Evolutionary conservation across 352 stramenopile genomes (phyloP).

Genomic region (Globisporangium emineosum): DNA sequence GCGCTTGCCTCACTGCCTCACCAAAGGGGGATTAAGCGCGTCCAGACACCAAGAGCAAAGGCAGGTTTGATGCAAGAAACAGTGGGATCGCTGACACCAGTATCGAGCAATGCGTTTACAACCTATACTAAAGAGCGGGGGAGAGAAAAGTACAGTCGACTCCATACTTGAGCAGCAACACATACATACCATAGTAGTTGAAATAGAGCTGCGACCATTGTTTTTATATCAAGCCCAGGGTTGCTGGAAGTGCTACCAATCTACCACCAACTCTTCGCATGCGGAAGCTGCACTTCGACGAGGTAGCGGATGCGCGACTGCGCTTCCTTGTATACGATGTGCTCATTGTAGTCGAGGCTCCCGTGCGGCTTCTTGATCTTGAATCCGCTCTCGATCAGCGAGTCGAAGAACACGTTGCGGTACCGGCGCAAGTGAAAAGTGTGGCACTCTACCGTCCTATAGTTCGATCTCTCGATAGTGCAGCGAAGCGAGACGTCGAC

Average conservation of each 20-base stretch:
- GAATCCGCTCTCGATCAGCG: neutral
- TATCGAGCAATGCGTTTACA: neutral
- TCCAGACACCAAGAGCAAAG: too few species aligned
- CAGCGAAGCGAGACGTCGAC: slow-evolving; percentile 1
- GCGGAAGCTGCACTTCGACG: slow-evolving; percentile 41
- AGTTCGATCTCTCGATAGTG: neutral
- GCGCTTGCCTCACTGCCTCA: too few species aligned
- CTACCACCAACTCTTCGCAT: neutral
- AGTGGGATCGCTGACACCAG: too few species aligned
- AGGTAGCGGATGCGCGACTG: slow-evolving; percentile 75
- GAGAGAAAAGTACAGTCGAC: too few species aligned
- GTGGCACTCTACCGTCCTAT: neutral
- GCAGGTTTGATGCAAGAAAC: too few species aligned
- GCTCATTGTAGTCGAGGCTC: slow-evolving; percentile 51
- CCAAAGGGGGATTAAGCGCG: too few species aligned
- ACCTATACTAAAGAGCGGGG: neutral
- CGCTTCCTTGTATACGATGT: slow-evolving; percentile 74
- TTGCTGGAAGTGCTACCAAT: too few species aligned
- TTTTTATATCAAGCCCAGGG: too few species aligned
- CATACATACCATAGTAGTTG: too few species aligned
- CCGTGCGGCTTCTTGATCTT: neutral
- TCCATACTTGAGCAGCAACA: neutral
- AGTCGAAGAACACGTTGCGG: slow-evolving; percentile 4
- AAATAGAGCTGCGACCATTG: too few species aligned
- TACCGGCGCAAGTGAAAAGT: slow-evolving; percentile 2